These are phyloP conservation scores for Grosmannia clavigera DNA, from an alignment of 2,329 filamentous ascomycete genomes.

Conservation along the genomic window DNA sequence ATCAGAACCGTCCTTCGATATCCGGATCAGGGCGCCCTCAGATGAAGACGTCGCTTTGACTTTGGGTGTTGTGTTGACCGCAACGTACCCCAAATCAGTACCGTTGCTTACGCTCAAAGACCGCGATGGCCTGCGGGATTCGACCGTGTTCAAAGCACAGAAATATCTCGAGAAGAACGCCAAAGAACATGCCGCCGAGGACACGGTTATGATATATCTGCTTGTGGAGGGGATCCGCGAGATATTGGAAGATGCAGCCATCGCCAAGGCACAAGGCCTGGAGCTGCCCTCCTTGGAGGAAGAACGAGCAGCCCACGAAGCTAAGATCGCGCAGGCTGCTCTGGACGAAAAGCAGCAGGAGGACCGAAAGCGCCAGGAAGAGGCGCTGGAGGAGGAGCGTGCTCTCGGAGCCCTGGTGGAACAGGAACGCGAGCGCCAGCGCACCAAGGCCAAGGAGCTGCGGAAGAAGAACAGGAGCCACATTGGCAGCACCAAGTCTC, in stretches of 20 bases:
- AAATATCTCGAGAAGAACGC: conserved; percentile 49
- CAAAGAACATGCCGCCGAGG: conserved; percentile 36
- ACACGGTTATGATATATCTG: conserved; percentile 49
- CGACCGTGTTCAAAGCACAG: conserved; percentile 58
- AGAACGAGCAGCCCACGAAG: conserved; percentile 74
- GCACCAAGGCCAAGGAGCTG: conserved; percentile 49
- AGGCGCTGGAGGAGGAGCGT: conserved; percentile 55
- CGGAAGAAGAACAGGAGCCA: conserved; percentile 46
- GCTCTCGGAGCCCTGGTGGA: conserved; percentile 59
- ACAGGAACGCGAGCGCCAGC: conserved; percentile 57
- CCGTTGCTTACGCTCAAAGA: conserved; percentile 61
- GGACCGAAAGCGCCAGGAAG: conserved; percentile 39
- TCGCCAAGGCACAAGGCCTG: conserved; percentile 60
- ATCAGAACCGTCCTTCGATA: conserved; percentile 71
- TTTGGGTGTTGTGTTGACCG: conserved; percentile 69
- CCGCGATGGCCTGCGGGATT: conserved; percentile 52
- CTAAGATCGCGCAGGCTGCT: conserved; percentile 39
- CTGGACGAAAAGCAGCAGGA: conserved; percentile 41
- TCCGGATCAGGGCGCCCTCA: conserved; percentile 61
- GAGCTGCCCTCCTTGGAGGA: conserved; percentile 79
- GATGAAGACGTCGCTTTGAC: conserved; percentile 60
- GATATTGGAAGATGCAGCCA: conserved; percentile 76
- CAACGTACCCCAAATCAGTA: conserved; percentile 79
- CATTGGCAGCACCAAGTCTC: conserved; percentile 28
- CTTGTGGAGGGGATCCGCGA: conserved; percentile 59